Evolutionary conservation across 2,329 filamentous ascomycete genomes (phyloP), one percentile per base, ranked within the genome.

Genomic region (Fusarium falciforme): DNA sequence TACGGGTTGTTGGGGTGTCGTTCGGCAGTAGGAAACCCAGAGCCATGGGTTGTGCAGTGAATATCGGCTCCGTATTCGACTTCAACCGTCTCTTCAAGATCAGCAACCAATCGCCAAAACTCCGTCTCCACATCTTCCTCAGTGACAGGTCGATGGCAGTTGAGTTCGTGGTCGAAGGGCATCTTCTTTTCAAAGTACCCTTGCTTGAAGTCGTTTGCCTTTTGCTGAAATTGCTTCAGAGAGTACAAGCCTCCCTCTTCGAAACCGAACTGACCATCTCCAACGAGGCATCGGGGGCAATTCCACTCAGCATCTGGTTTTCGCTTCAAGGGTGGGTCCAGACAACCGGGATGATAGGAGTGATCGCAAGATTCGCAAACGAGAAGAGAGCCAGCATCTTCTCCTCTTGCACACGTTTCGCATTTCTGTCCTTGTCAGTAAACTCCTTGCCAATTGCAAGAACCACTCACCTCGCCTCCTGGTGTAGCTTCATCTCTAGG

Each of bases 51-150:
- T 0, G 96, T 98, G 61, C 95, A 98, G 82, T 99, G 96, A 62
- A 99, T 98, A 79, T 99, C 96, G 11, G 96, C 96, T 42, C 96
- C 96, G 79, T 99, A 99, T 80, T 99, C 96, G 3, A 99, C 96
- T 82, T 98, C 96, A 1, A 98, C 95, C 0, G 95, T 97, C 82
- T 98, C 96, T 71, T 97, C 96, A 60, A 98, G 88, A 78, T 95
- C 97, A 57, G 96, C 94, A 1, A 98, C 96, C 10, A 98, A 88
- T 76, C 94, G 91, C 96, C 96, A 99, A 82, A 99, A 99, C 80
- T 99, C 96, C 22, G 92, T 91, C 83, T 99, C 96, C 5, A 99
- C 94, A 75, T 98, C 96, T 72, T 98, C 95, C 81, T 99, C 96
- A 0, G 94, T 95, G 33, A 98, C 93, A 0, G 93, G 93, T 44